Evolutionary conservation across 148 eudicot genomes (phyloP).

Genomic region (Rhododendron simsii): DNA sequence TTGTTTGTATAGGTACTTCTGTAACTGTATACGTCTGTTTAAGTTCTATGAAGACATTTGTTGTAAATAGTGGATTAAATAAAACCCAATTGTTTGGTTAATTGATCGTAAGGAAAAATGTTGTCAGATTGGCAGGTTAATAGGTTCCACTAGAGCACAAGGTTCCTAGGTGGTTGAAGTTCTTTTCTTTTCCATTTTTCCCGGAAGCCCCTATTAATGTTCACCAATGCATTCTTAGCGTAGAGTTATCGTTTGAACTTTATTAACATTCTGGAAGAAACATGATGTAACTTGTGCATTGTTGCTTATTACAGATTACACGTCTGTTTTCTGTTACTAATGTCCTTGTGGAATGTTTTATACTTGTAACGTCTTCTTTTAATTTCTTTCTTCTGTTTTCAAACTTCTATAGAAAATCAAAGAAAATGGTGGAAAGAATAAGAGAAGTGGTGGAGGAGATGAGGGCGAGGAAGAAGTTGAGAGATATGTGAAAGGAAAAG

Average conservation of each 20-base stretch:
- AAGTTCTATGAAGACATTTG: not conserved
- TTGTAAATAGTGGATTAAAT: not conserved
- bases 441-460: constrained; percentile 40
- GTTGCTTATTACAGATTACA: not conserved
- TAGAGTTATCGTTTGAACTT: not conserved
- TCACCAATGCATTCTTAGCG: not conserved
- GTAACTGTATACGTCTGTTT: not conserved
- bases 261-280: not conserved
- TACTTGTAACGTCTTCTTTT: not conserved
- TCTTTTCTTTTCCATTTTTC: not conserved
- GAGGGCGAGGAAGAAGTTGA: constrained; percentile 59
- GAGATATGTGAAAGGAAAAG: constrained; percentile 28
- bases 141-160: not conserved
- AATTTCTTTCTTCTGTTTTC: not conserved
- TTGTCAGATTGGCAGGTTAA: not conserved
- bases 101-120: not conserved
- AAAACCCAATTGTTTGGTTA: not conserved
- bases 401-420: constrained; percentile 49
- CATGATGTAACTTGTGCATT: not conserved
- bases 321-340: not conserved
- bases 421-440: constrained; percentile 55
- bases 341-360: not conserved
- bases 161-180: not conserved
- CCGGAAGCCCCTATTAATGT: not conserved
- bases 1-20: not conserved